These are phyloP conservation scores for Myriosclerotinia duriaeana DNA, from an alignment of 2,329 filamentous ascomycete genomes.

Conservation along the genomic window DNA sequence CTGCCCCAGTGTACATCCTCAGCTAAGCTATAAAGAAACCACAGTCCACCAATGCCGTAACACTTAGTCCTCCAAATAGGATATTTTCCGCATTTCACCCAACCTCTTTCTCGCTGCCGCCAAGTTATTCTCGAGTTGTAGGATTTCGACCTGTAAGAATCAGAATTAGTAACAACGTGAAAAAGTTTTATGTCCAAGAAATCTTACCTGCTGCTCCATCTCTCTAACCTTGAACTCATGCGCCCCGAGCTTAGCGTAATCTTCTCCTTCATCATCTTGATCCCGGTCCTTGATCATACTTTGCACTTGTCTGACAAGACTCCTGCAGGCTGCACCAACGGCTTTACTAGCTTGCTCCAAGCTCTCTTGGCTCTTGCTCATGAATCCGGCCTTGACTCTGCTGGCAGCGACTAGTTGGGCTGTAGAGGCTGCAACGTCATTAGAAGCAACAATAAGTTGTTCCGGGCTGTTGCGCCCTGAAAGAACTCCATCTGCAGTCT, in stretches of 20 bases:
- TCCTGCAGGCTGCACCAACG: conserved; percentile 83
- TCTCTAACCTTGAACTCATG: conserved; percentile 98
- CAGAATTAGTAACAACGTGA: conserved; percentile 23
- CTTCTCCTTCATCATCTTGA: conserved; percentile 76
- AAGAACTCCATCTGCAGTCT: conserved; percentile 95
- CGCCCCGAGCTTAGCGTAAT: conserved; percentile 82
- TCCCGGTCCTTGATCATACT: conserved; percentile 86
- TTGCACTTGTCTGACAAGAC: conserved; percentile 90
- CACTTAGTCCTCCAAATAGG: conserved; percentile 39
- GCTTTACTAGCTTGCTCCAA: conserved; percentile 90
- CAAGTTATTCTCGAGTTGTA: conserved; percentile 88
- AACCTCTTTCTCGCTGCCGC: conserved; percentile 75
- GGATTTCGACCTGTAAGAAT: conserved; percentile 77
- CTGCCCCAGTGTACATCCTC: background rate
- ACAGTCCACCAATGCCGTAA: background rate
- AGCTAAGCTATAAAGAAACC: background rate
- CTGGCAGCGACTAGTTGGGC: conserved; percentile 95
- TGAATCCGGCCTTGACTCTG: conserved; percentile 95
- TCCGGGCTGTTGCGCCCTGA: conserved; percentile 89
- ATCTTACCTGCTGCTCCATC: conserved; percentile 96
- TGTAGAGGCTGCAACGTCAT: conserved; percentile 93
- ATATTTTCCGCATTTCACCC: conserved; percentile 79
- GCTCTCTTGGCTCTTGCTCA: conserved; percentile 93
- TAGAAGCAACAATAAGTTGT: conserved; percentile 95
- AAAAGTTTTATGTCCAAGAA: background rate